Base-by-base conservation (phyloP, 345 rosid genomes). In the Sisymbrium altissimum region DNA sequence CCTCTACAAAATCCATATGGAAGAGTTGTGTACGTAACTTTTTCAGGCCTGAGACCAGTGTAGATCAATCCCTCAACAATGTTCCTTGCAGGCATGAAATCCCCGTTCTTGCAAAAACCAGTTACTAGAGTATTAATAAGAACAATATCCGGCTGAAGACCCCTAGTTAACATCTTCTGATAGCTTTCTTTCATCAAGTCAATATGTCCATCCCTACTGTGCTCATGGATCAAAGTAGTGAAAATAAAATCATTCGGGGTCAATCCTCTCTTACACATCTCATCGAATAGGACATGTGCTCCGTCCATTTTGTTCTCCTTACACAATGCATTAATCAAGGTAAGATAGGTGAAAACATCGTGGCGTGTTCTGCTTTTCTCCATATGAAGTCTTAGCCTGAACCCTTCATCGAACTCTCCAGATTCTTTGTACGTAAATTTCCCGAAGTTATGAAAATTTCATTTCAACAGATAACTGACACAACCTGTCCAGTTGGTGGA, bases 1-100 rank as follows among this genome's bases (percentile, higher is more conserved):
- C 78, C 89, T 61, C 85, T 90, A 77, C 91, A 88, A 74, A 66
- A 82, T n/a, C 96, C 95, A 80, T 92, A 95, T 11, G 90, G 64
- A 23, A 90, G 87, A 9, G 82, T 83, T 19, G 95, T 88, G 71
- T 84, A 92, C 3, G 91, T 88, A 62, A 88, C 43, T 79, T 84
- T 87, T 66, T 90, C 94, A 1, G 95, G 96, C 53, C 73, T 84
- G 14, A 86, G 58, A 54, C 82, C 81, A 58, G 79, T 79, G 9
- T 13, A 4, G 21, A 60, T 73, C 90, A 90, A 81, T 71, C 89
- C 86, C 39, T 82, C 83, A 27, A 87, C 68, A 27, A 90, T 78
- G 23, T 87, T 82, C 84, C 78, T 82, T 32, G 93, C 89, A 62
- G 76, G 78, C 58, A 69, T 55, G 29, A 87, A 23, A 23, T 23